A percentile compares a stretch with the other conserved stretches of the same genome.
Evolutionary conservation across 352 stramenopile genomes (phyloP).

Genomic region (Phytophthora sp.): DNA sequence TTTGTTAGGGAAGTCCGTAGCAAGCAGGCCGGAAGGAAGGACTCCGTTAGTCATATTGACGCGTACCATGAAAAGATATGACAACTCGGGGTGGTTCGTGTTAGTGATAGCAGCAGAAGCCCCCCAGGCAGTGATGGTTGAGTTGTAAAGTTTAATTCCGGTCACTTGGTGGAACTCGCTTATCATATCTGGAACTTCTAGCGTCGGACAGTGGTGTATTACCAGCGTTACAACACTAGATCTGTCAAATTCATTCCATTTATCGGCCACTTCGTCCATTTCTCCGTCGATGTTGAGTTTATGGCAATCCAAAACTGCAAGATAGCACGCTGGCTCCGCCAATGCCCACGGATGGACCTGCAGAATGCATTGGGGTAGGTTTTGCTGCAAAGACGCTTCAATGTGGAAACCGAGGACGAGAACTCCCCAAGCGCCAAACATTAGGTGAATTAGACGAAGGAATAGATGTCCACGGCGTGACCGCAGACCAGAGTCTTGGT

Average conservation of each 20-base stretch:
- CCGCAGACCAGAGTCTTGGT: neutral
- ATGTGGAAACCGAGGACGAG: constrained; percentile 17
- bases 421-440: constrained; percentile 11
- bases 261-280: constrained; percentile 3
- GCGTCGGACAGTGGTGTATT: constrained; percentile 30
- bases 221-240: constrained; percentile 25
- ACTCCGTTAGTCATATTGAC: constrained; percentile 34
- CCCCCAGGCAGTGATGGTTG: constrained; percentile 24
- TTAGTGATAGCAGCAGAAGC: constrained; percentile 21
- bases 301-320: constrained; percentile 38
- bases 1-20: constrained; percentile 23
- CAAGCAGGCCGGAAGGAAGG: constrained; percentile 35
- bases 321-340: constrained; percentile 25
- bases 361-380: constrained; percentile 13
- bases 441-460: neutral
- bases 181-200: constrained; percentile 27
- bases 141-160: constrained; percentile 46
- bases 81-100: constrained; percentile 18
- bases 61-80: constrained; percentile 31
- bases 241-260: constrained; percentile 26
- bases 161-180: constrained; percentile 20
- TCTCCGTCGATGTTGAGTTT: constrained; percentile 3
- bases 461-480: neutral
- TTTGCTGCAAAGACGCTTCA: constrained; percentile 3
- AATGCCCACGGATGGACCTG: constrained; percentile 35